phyloP scores from a whole-genome alignment of 2,329 filamentous ascomycete genomes.

The Sporothrix euskadiensis region DNA sequence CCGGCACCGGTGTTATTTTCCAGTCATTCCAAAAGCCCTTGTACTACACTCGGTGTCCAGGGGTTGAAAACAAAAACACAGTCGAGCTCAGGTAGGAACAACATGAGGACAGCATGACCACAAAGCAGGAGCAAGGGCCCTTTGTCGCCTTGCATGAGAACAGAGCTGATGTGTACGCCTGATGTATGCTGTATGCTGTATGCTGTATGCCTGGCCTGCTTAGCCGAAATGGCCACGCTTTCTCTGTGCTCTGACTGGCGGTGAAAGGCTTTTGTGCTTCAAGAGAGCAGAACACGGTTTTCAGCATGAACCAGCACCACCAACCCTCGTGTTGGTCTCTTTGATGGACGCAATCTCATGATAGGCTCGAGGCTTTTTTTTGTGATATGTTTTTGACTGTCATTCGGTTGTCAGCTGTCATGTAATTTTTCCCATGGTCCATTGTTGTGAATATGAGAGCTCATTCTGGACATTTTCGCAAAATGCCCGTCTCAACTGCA shows the following conservation, averaged over 20 bases:
- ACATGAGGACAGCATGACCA: not conserved
- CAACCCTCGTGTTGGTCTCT: not conserved
- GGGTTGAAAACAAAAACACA: not conserved
- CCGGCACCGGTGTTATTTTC: not conserved
- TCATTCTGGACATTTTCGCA: not conserved
- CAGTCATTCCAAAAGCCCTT: not conserved
- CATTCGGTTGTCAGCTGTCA: not conserved
- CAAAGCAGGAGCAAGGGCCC: not conserved
- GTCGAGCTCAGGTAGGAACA: too few relatives aligned
- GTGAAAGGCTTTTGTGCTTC: not conserved
- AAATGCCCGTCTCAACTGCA: not conserved
- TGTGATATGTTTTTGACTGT: not conserved
- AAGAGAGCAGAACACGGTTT: too few relatives aligned
- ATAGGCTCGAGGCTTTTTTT: not conserved
- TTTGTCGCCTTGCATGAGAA: not conserved
- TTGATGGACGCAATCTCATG: not conserved
- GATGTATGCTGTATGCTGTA: not conserved
- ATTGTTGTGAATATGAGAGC: not conserved
- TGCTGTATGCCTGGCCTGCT: not conserved
- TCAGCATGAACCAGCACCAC: not conserved
- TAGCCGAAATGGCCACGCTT: constrained; percentile 11
- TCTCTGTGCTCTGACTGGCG: not conserved
- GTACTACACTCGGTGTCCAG: constrained; percentile 9
- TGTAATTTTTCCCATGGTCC: not conserved
- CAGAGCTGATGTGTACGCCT: not conserved